Base-by-base conservation (phyloP, 768 basidiomycete species). In the Podaxis sp. region DNA sequence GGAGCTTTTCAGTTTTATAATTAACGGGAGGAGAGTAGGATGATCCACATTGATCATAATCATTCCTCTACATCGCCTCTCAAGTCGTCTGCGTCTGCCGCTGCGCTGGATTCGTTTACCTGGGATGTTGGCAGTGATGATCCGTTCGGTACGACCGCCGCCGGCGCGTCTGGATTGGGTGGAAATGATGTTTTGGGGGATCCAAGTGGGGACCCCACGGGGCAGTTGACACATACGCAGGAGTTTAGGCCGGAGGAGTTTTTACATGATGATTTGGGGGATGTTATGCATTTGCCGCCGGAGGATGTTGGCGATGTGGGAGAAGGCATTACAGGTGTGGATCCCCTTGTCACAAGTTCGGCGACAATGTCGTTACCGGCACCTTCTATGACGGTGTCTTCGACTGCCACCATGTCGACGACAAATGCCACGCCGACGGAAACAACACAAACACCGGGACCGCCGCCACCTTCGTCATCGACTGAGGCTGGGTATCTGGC, bases 381-480 rank as follows among this genome's bases (percentile, higher is more conserved):
- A 40, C 38, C 50, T 10, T 20, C 44, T 46, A 46, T 46, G 44
- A 30, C 51, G n/a, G 40, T 24, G 37, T 12, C 30, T 37, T 50
- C 58, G 20, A 59, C 30, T 51, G 7, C 48, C 12, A 24, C 48
- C 22, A 22, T 58, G 48, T 6, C 58, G 20, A 28, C 57, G 26
- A 33, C 28, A n/a, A 28, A 51, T 40, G 22, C 20, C 41, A 11
- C 22, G 2, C 13, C 58, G 22, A 44, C 33, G 24, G 48, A 57
- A 3, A 5, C 12, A 15, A 49, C 30, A 2, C 22, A 15, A 22
- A n/a, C 40, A 26, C 40, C 64, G 64, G 64, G 58, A 24, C 64
- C 68, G 66, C 64, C 72, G 41, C 66, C 63, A 67, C 65, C 63
- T 75, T 67, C 75, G 74, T 63, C 69, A 41, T 68, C 71, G 11